Conservation (phyloP, 805 yeast genomes). For the Hanseniaspora lindneri region DNA sequence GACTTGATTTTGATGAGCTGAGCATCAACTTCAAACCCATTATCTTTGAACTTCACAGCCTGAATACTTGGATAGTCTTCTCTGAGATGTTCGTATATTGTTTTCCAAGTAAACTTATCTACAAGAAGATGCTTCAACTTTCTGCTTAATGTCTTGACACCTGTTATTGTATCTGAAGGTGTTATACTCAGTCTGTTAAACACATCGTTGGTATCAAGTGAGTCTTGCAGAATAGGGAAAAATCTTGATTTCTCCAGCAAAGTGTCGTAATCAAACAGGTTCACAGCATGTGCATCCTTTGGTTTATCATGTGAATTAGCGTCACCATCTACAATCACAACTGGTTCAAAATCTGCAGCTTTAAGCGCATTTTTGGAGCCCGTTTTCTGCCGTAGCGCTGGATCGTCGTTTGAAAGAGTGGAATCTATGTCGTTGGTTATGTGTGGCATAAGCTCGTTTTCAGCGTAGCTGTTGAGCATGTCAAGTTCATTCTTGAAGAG, state of each 20-base stretch:
- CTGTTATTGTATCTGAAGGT: conserved; percentile 19
- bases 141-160: conserved; percentile 17
- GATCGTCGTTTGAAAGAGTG: not conserved
- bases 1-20: conserved; percentile 28
- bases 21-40: conserved; percentile 23
- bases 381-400: too few species aligned
- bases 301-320: not conserved
- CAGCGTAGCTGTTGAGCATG: conserved; percentile 29
- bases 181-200: conserved; percentile 17
- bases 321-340: not conserved
- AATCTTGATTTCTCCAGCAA: conserved; percentile 30
- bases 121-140: conserved; percentile 24
- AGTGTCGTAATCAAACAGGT: conserved; percentile 21
- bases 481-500: conserved; percentile 30
- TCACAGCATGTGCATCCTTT: conserved; percentile 2
- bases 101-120: conserved; percentile 23
- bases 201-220: conserved; percentile 16
- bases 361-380: too few species aligned
- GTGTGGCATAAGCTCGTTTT: conserved; percentile 28
- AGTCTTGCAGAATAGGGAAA: conserved; percentile 29
- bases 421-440: conserved; percentile 19
- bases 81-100: conserved; percentile 13
- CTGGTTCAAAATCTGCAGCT: not conserved
- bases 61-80: conserved; percentile 26
- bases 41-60: conserved; percentile 24